A percentile compares a stretch with the other conserved stretches of the same genome.
phyloP scores from a whole-genome alignment of 139 green algal species.

The Marvania coccoides region DNA sequence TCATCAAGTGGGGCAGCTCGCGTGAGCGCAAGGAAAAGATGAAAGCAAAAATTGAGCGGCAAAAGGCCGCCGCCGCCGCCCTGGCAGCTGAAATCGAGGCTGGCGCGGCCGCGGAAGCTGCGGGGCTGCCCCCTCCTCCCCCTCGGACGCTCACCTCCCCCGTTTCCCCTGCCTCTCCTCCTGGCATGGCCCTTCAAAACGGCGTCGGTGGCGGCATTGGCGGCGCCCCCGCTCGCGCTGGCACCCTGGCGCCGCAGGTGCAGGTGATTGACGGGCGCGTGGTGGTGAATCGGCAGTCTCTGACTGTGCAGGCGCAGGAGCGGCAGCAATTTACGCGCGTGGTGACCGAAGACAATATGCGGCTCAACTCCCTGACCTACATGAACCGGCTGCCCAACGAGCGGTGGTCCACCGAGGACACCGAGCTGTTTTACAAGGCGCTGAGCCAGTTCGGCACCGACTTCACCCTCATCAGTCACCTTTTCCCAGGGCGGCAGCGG shows the following conservation, averaged over 20 bases:
- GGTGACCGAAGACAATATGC: conserved; percentile 22
- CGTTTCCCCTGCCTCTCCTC: no score
- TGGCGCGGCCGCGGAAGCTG: neutral
- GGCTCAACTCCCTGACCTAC: conserved; percentile 50
- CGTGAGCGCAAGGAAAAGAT: neutral
- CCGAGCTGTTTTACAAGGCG: conserved; percentile 58
- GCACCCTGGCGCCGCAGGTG: conserved; percentile 26
- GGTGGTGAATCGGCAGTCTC: conserved; percentile 34
- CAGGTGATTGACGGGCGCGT: conserved; percentile 41
- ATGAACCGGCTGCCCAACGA: conserved; percentile 35
- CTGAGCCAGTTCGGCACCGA: conserved; percentile 69
- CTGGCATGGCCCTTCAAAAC: neutral
- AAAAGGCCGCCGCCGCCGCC: neutral
- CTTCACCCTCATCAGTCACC: conserved; percentile 58
- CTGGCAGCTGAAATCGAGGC: neutral
- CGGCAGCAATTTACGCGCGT: conserved; percentile 20
- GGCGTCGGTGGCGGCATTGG: no score
- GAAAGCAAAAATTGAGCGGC: neutral
- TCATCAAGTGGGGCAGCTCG: neutral
- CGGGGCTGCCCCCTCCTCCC: neutral
- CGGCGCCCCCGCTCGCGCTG: neutral
- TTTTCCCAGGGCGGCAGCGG: conserved; percentile 54
- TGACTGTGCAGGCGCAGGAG: conserved; percentile 52
- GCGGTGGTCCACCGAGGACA: conserved; percentile 57
- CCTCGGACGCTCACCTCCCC: no score